Conservation (phyloP, 768 basidiomycete species). For the Gymnopilus dilepis region DNA sequence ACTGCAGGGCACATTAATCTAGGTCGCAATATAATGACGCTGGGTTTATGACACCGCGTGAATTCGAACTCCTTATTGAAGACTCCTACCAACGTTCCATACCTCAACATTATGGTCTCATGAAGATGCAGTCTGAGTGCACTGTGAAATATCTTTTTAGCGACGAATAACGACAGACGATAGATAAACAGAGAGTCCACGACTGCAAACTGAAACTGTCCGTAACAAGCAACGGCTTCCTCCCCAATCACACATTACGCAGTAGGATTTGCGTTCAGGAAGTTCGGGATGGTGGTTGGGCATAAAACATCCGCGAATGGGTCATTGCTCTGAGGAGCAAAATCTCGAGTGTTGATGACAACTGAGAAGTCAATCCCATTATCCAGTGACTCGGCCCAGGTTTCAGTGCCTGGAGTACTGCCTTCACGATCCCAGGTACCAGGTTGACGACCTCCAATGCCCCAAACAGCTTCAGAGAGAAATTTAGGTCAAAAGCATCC, state of each 20-base stretch:
- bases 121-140: too few relatives aligned
- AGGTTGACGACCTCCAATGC: constrained; percentile 2
- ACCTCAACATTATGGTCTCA: too few relatives aligned
- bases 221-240: too few relatives aligned
- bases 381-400: not conserved
- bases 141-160: too few relatives aligned
- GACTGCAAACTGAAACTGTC: too few relatives aligned
- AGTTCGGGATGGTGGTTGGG: constrained; percentile 1
- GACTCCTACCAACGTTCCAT: too few relatives aligned
- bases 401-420: constrained; percentile 3
- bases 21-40: too few relatives aligned
- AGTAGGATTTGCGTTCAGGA: constrained; percentile 3
- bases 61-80: too few relatives aligned
- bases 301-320: constrained; percentile 2
- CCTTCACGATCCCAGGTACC: constrained; percentile 2
- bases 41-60: too few relatives aligned
- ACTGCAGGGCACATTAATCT: too few relatives aligned
- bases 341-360: constrained; percentile 9
- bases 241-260: not conserved
- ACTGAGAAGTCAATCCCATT: constrained; percentile 1
- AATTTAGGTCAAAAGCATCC: not conserved
- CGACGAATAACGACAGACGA: too few relatives aligned
- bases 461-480: constrained; percentile 3
- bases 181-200: too few relatives aligned
- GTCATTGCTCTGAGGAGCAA: not conserved